Percentiles rank a stretch among this genome's conserved stretches.
Evolutionary conservation across 257 asterid species (phyloP).

Genomic region (Linderniella brevidens): DNA sequence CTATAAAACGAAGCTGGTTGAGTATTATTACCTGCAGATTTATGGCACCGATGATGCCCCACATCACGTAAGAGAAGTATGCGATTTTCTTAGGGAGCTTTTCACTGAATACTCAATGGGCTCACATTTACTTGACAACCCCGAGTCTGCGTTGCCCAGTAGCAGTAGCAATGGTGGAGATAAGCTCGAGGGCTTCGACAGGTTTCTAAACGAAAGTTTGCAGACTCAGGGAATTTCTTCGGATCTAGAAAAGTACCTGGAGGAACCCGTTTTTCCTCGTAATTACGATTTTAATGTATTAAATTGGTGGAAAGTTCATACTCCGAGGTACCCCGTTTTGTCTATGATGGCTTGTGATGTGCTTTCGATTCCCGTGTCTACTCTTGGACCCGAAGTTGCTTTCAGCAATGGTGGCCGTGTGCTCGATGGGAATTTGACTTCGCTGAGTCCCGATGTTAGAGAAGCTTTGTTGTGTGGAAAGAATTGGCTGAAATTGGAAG

Average conservation of each 20-base stretch:
- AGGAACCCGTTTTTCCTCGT: slow-evolving; percentile 87
- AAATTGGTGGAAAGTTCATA: slow-evolving; percentile 99
- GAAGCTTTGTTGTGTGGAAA: slow-evolving; percentile 93
- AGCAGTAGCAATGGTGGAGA: slow-evolving; percentile 22
- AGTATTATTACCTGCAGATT: slow-evolving; percentile 59
- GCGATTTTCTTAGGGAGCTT: slow-evolving; percentile 50
- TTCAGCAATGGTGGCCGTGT: slow-evolving; percentile 53
- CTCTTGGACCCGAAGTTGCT: slow-evolving; percentile 55
- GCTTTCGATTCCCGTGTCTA: slow-evolving; percentile 65
- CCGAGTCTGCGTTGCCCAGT: slow-evolving; percentile 23
- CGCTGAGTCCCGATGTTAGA: slow-evolving; percentile 52
- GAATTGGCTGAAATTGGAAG: slow-evolving; percentile 66
- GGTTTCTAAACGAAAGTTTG: slow-evolving; percentile 66
- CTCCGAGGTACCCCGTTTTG: slow-evolving; percentile 86
- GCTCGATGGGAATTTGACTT: slow-evolving; percentile 45
- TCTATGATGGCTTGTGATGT: slow-evolving; percentile 94
- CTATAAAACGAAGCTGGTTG: slow-evolving; percentile 84
- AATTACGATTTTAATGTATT: slow-evolving; percentile 65
- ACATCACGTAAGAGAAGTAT: slow-evolving; percentile 43
- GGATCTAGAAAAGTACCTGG: slow-evolving; percentile 76
- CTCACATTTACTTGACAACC: slow-evolving; percentile 23
- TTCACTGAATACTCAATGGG: slow-evolving; percentile 57
- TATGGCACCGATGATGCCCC: slow-evolving; percentile 38
- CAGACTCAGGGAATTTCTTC: slow-evolving; percentile 50
- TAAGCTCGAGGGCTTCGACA: slow-evolving; percentile 82